Conservation (phyloP, 257 asterid genomes). For the Misopates orontium region DNA sequence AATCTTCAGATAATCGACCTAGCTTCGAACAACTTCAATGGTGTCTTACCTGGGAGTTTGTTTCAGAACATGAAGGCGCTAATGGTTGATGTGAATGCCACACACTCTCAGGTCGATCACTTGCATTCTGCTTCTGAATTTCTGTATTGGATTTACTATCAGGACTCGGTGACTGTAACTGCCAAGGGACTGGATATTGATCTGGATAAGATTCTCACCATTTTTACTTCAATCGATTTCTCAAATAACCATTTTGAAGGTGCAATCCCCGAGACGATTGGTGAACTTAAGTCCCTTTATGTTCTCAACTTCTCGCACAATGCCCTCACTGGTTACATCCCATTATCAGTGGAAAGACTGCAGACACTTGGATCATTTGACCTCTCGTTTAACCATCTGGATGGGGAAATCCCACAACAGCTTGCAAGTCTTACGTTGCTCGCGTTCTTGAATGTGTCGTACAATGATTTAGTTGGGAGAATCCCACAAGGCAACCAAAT, state of each 20-base stretch:
- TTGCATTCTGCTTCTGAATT: conserved; percentile 7
- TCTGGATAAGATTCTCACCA: conserved; percentile 44
- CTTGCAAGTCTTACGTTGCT: too few species aligned
- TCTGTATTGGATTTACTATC: conserved; percentile 30
- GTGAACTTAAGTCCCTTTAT: too few species aligned
- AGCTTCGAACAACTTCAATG: conserved; percentile 39
- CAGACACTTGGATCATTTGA: too few species aligned
- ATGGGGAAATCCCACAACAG: too few species aligned
- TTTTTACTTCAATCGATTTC: conserved; percentile 44
- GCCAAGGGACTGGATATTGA: conserved; percentile 40
- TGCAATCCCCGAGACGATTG: conserved; percentile 35
- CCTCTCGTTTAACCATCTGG: too few species aligned
- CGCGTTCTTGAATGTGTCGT: too few species aligned
- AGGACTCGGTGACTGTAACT: conserved; percentile 41
- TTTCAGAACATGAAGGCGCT: neutral
- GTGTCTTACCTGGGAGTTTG: conserved; percentile 31
- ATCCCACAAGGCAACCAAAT: too few species aligned
- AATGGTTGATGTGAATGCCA: too few species aligned
- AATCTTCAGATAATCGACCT: conserved; percentile 43
- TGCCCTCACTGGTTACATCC: conserved; percentile 40
- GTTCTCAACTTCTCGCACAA: conserved; percentile 47
- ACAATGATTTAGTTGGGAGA: too few species aligned
- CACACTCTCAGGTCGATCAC: conserved; percentile 18
- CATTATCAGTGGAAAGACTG: too few species aligned
- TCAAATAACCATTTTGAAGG: conserved; percentile 45